Evolutionary conservation across 2,329 filamentous ascomycete species (phyloP), one percentile per base, ranked within the genome.

Genomic region (Diaporthe nobilis): DNA sequence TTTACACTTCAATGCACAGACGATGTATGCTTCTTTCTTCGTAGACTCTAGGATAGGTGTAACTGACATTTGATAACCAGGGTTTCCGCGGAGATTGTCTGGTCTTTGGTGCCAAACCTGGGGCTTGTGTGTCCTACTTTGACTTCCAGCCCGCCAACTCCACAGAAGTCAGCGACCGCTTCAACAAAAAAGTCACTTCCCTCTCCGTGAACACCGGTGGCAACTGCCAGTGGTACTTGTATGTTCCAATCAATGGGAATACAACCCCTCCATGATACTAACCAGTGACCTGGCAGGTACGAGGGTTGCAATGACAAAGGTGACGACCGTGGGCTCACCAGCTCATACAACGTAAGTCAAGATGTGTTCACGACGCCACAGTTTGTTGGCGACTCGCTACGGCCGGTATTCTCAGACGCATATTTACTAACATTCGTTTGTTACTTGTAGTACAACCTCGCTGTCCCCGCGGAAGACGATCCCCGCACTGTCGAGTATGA

Each of bases 181-280:
- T 70, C 34, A 70, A 70, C 34, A 70, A 70, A 49, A 70, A 70
- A 12, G 34, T 70, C 49, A 55, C 47, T 25, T 70, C 65, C 10
- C 9, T 70, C 17, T 55, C 47, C 2, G 47, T 55, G 47, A 70
- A 70, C 49, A 70, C 65, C 8, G 65, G 65, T 20, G 65, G 65
- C 4, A 22, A 55, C 3, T 70, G 65, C 49, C 47, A 55, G 47
- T 70, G 65, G 65, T 55, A 70, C 3, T n/a, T 70, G 65, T 70
- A 55, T 7, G 65, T 37, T 39, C 31, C 2, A 53, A n/a, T 1
- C 8, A 6, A 7, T 9, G 5, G 22, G 28, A 17, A 20, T 15
- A 0, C 1, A 2, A 2, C 8, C 3, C 4, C 5, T 6, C 31
- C 25, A 31, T 22, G 12, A 42, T 28, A 55, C 37, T 70, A 55